Evolutionary conservation across 164 flowering plant species (phyloP), one percentile per base, ranked within the genome.

Genomic region (Akebia trifoliata): DNA sequence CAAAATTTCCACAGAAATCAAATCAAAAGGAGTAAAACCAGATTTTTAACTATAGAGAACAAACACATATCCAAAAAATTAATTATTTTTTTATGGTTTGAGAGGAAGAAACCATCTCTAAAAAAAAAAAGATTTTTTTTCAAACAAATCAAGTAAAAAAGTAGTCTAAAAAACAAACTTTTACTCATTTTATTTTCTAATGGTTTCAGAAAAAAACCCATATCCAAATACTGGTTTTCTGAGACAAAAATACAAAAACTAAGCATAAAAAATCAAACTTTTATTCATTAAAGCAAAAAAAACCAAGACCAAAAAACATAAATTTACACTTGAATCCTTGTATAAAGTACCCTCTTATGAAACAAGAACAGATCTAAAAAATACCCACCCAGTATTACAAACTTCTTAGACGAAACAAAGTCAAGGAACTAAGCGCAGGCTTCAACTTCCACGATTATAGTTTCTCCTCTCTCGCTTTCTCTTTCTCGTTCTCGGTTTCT

Each of bases 301-400:
- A 9, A 20, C 18, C 8, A 34, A 6, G 35, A 39, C 32, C 2
- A 30, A 42, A 56, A 6, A 39, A 49, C 14, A 3, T 3, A 25
- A 48, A 14, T 12, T 12, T 9, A 47, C 10, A 48, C 25, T 18
- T 14, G 14, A 32, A 21, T 51, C 17, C 38, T 18, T n/a, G n/a
- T n/a, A n/a, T n/a, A n/a, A n/a, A n/a, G n/a, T n/a, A n/a, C n/a
- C n/a, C n/a, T n/a, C n/a, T n/a, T 50, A 3, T 4, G 0, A n/a
- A 30, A 30, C 34, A 17, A 48, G 21, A 28, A 57, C 24, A 65
- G 70, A 74, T 72, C 78, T 64, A n/a, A 45, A 44, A 53, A 15
- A 61, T 31, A 62, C 69, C 69, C 67, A 71, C 60, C 64, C 59
- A 68, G 55, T 56, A 67, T 67, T 51, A 32, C 42, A 56, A 30